phyloP scores from a whole-genome alignment of 495 filamentous ascomycete species.

The Astrothelium macrocarpum region DNA sequence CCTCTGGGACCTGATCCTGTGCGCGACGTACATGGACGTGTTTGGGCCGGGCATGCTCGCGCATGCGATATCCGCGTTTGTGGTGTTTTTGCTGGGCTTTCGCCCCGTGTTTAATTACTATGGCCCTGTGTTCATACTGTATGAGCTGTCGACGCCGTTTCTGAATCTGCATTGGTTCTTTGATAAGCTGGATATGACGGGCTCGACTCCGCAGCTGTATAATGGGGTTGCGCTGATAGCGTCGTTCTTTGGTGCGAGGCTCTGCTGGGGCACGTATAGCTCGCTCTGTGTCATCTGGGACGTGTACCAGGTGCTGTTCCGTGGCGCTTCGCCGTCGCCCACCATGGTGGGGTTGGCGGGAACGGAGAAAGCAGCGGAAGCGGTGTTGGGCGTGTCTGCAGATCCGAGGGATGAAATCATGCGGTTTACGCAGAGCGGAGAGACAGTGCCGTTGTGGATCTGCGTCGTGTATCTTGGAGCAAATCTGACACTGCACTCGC shows the following conservation, averaged over 20 bases:
- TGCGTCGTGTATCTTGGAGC: slow-evolving; percentile 62
- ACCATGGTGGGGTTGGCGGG: neutral
- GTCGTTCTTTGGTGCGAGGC: slow-evolving; percentile 79
- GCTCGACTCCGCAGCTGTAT: slow-evolving; percentile 68
- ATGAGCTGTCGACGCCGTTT: slow-evolving; percentile 90
- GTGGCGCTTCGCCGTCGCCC: neutral
- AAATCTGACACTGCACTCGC: slow-evolving; percentile 70
- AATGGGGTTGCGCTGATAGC: slow-evolving; percentile 67
- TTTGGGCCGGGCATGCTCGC: slow-evolving; percentile 86
- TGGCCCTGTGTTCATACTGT: slow-evolving; percentile 84
- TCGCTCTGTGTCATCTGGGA: slow-evolving; percentile 67
- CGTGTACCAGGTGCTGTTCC: slow-evolving; percentile 50
- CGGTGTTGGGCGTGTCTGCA: neutral
- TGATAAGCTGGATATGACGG: slow-evolving; percentile 93
- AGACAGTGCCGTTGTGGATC: slow-evolving; percentile 65
- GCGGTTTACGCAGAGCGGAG: slow-evolving; percentile 34
- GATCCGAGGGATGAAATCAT: slow-evolving; percentile 40
- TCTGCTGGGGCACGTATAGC: slow-evolving; percentile 86
- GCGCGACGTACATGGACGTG: slow-evolving; percentile 56
- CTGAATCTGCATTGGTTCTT: slow-evolving; percentile 99
- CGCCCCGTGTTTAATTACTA: slow-evolving; percentile 93
- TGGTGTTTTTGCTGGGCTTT: slow-evolving; percentile 85
- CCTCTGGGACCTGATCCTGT: slow-evolving; percentile 80
- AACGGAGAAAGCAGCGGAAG: neutral
- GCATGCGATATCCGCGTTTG: slow-evolving; percentile 75